A percentile compares a stretch with the other conserved stretches of the same genome.
These are phyloP conservation scores for Pouteria glomerata DNA, from an alignment of 148 eudicot species.

Conservation along the genomic window DNA sequence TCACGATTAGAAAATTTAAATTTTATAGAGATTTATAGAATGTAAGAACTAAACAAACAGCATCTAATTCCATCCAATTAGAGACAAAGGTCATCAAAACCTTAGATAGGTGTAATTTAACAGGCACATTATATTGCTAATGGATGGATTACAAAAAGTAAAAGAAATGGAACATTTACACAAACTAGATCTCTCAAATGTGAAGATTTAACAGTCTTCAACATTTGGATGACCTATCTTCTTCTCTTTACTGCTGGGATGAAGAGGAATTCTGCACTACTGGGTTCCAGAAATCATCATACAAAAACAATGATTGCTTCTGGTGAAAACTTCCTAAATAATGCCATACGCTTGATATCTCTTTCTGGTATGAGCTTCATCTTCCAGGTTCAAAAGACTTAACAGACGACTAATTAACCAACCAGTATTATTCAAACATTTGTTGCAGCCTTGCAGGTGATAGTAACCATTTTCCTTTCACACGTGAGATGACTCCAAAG, in stretches of 20 bases:
- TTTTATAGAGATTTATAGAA: too few species aligned
- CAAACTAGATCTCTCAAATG: not conserved
- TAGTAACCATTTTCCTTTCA: not conserved
- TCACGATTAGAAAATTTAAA: too few species aligned
- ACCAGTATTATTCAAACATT: not conserved
- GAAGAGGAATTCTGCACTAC: not conserved
- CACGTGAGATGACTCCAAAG: not conserved
- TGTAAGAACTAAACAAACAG: too few species aligned
- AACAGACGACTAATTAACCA: too few species aligned
- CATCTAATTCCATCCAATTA: not conserved
- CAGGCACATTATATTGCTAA: not conserved
- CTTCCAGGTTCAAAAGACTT: not conserved
- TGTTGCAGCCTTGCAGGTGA: constrained; percentile 12
- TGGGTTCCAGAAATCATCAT: not conserved
- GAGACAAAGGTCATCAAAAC: not conserved
- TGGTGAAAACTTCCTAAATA: not conserved
- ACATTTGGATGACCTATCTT: not conserved
- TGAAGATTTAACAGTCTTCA: not conserved
- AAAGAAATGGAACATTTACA: not conserved
- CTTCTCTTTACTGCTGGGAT: too few species aligned
- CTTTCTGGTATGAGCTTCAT: not conserved
- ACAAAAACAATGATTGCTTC: not conserved
- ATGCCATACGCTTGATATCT: not conserved
- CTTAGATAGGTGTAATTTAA: not conserved
- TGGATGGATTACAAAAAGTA: too few species aligned